Conservation (phyloP, 2,329 filamentous ascomycete species). For the Sordariomycetes sp. region DNA sequence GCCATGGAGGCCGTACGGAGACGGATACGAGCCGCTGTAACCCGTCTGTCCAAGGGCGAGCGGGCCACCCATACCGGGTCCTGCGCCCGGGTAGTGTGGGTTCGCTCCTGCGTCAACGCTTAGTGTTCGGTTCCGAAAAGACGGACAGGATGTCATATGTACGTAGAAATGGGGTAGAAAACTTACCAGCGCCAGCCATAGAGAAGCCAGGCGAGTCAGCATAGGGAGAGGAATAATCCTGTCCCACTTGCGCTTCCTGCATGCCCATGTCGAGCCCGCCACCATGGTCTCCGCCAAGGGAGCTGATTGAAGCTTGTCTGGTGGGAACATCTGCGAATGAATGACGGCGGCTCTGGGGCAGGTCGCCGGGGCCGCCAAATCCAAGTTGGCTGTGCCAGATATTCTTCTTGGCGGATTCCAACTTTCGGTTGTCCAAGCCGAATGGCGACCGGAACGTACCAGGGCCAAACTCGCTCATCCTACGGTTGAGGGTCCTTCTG, state of each 20-base stretch:
- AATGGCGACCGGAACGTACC: conserved; percentile 35
- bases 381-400: conserved; percentile 64
- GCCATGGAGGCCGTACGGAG: conserved; percentile 32
- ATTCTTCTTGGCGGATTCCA: conserved; percentile 55
- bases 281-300: conserved; percentile 40
- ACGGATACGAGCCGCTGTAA: conserved; percentile 30
- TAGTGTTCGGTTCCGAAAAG: not conserved
- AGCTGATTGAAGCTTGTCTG: conserved; percentile 53
- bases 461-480: conserved; percentile 47
- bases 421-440: conserved; percentile 48
- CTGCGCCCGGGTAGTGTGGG: not conserved
- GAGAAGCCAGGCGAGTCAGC: not conserved
- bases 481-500: conserved; percentile 17
- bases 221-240: conserved; percentile 1
- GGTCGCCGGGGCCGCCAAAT: conserved; percentile 49
- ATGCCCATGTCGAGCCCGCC: conserved; percentile 28
- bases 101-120: not conserved
- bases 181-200: conserved; percentile 1
- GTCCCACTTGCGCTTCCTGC: not conserved
- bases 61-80: not conserved
- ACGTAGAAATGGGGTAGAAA: not conserved
- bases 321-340: conserved; percentile 65
- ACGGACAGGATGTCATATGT: not conserved
- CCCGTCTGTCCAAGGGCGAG: not conserved
- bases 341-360: conserved; percentile 66